Base-by-base conservation (phyloP, 2,329 filamentous ascomycete genomes). In the Monilinia polystroma region DNA sequence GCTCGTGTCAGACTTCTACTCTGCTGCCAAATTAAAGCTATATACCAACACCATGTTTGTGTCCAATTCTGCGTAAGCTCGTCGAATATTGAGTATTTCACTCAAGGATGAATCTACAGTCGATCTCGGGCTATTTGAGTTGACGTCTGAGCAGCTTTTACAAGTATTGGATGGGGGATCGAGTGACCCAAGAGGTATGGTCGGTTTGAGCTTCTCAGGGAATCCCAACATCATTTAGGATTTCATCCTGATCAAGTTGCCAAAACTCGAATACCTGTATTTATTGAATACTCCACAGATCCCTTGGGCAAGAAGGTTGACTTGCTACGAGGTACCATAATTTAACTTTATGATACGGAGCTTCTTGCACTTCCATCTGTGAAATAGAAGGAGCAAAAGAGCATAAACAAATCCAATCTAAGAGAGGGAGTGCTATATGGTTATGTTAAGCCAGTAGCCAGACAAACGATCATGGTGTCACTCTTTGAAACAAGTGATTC, bases 331-430 rank as follows among this genome's bases (percentile, higher is more conserved):
- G 35, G 52, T 35, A 52, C 26, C 11, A 45, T n/a, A 12, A 43
- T 52, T n/a, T 49, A 47, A 26, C 32, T 63, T 43, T 52, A 64
- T 43, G 58, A 67, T 26, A 57, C 65, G 12, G 51, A 57, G 23
- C 58, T 63, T 41, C 43, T 67, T n/a, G 32, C 52, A 32, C 7
- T 63, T 32, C 23, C 58, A n/a, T 64, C 53, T 43, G 16, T 45
- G 11, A 2, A 2, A 45, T 11, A 16, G 14, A 14, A 7, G 6
- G 32, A 35, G 32, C 32, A 35, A 35, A 35, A 35, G 32, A 5
- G 32, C 32, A 35, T 35, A 5, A 35, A 35, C 14, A 5, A 32
- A 49, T 16, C 14, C 16, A 12, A 53, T 5, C 5, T 11, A 54
- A 26, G 47, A 54, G 26, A 35, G 18, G 32, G 18, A 2, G 29